Percentiles rank a stretch among this genome's conserved stretches.
Evolutionary conservation across 495 filamentous ascomycete species (phyloP).

Genomic region (Penicilliopsis zonata): DNA sequence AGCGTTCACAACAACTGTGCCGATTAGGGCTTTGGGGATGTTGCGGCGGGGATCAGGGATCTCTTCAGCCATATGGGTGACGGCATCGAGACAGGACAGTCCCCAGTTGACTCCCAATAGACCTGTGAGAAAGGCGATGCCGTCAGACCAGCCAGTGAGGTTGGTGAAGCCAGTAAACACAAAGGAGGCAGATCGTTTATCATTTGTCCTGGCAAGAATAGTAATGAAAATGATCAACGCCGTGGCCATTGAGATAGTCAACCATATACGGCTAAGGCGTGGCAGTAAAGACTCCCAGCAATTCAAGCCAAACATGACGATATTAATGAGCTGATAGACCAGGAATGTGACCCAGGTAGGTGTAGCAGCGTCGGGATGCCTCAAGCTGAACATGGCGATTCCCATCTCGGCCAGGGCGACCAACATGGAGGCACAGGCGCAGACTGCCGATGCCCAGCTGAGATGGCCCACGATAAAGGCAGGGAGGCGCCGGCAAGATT

Average conservation of each 20-base stretch:
- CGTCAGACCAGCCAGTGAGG: constrained; percentile 18
- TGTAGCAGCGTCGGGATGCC: constrained; percentile 9
- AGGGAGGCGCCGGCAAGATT: constrained; percentile 37
- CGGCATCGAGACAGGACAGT: constrained; percentile 17
- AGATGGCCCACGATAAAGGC: constrained; percentile 44
- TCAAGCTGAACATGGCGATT: constrained; percentile 40
- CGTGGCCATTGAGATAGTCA: constrained; percentile 37
- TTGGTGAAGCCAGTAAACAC: constrained; percentile 17
- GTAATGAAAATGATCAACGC: constrained; percentile 12
- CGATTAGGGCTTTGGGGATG: constrained; percentile 16
- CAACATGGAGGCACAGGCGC: constrained; percentile 33
- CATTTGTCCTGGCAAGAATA: constrained; percentile 9
- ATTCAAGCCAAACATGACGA: constrained; percentile 43
- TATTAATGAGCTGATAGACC: constrained; percentile 35
- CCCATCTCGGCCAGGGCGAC: constrained; percentile 39
- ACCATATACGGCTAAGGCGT: constrained; percentile 25
- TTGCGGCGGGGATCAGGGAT: constrained; percentile 10
- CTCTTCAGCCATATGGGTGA: constrained; percentile 20
- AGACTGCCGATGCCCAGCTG: constrained; percentile 40
- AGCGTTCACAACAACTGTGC: constrained; percentile 15
- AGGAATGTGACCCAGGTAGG: constrained; percentile 41
- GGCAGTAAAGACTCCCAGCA: constrained; percentile 39
- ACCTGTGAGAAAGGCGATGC: constrained; percentile 17
- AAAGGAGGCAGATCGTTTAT: constrained; percentile 9
- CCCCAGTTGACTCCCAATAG: constrained; percentile 16